Evolutionary conservation across 306 rosid species (phyloP).

Genomic region (Glycine soja): DNA sequence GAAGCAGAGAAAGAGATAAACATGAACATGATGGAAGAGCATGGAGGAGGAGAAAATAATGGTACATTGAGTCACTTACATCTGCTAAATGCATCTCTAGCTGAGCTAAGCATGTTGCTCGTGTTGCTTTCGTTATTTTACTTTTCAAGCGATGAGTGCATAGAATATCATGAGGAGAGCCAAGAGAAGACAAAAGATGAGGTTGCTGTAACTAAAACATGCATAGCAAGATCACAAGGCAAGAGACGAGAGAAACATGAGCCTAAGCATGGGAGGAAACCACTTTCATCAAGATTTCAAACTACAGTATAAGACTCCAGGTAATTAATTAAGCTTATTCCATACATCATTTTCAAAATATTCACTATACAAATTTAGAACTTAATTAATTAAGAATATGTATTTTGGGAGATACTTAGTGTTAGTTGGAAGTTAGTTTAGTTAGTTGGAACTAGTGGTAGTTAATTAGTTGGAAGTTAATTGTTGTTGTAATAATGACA

Average conservation of each 20-base stretch:
- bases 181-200: neutral
- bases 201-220: conserved; percentile 31
- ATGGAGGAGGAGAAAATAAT: conserved; percentile 26
- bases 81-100: conserved; percentile 36
- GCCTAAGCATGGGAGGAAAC: conserved; percentile 43
- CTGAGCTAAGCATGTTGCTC: conserved; percentile 58
- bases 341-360: neutral
- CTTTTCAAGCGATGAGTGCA: conserved; percentile 42
- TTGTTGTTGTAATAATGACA: no score
- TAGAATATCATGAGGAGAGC: neutral
- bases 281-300: conserved; percentile 44
- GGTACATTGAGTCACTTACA: conserved; percentile 4
- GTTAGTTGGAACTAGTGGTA: no score
- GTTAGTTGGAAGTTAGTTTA: no score
- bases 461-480: no score
- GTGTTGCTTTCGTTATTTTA: conserved; percentile 57
- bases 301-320: conserved; percentile 57
- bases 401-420: neutral
- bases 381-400: neutral
- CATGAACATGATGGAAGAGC: neutral
- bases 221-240: conserved; percentile 16
- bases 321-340: neutral
- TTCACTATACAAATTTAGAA: neutral
- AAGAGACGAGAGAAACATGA: conserved; percentile 46
- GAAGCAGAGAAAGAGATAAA: conserved; percentile 21